Evolutionary conservation across 768 basidiomycete species (phyloP), one percentile per base, ranked within the genome.

Genomic region (Lactifluus pinguis): DNA sequence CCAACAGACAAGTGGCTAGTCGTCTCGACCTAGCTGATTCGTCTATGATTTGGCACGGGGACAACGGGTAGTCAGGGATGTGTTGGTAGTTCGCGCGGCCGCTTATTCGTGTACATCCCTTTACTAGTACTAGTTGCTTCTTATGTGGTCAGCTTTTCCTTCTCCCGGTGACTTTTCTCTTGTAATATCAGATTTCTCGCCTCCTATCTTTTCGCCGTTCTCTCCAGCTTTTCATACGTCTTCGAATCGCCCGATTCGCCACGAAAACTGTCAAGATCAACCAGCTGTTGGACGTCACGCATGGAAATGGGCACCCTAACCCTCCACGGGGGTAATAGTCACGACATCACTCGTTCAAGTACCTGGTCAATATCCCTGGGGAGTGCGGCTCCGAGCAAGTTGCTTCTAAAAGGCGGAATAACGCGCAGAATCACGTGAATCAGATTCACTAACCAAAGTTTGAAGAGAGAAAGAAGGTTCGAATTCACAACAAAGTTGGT

Each of bases 171-270:
- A 14, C 66, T 65, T 66, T 72, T 15, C 72, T 25, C 25, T 25
- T 25, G 1, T 25, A 25, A 25, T 25, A 2, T 25, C 25, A 25
- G 25, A 25, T 2, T 25, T 25, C 25, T 25, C 25, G n/a, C n/a
- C n/a, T n/a, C n/a, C n/a, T n/a, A n/a, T 25, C 25, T 25, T 25
- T 25, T 25, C 25, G 2, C 25, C 25, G 2, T 25, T 25, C 25
- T 74, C 49, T 60, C 67, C n/a, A 60, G 44, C 57, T 73, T 79
- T 69, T 73, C 75, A 21, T 81, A 79, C 77, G 75, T 80, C 2
- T 78, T 67, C 83, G 82, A 90, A 89, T 92, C 54, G 84, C 75
- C 1, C 90, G 82, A 90, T 88, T 92, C 54, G 84, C 75, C 1
- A 89, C 89, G 0, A 64, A 85, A 53, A 86, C 89, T 65, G 65